These are phyloP conservation scores for Lepiota venenata DNA, from an alignment of 768 basidiomycete genomes.

Conservation along the genomic window DNA sequence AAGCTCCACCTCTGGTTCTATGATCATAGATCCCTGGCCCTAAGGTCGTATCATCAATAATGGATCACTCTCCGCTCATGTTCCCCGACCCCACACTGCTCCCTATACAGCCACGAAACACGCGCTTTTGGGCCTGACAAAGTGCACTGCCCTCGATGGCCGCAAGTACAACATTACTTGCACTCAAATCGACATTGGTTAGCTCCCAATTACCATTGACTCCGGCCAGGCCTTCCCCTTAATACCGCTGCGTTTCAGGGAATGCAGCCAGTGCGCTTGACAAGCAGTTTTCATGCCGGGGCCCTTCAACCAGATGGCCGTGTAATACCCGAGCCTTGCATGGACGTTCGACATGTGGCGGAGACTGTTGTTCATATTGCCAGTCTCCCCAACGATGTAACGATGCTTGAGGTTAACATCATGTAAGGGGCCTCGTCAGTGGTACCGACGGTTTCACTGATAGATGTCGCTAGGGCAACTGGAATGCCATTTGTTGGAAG, in stretches of 20 bases:
- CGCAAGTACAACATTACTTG: conserved; percentile 68
- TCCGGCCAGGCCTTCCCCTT: background rate
- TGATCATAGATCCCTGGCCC: background rate
- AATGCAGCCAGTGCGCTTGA: conserved; percentile 71
- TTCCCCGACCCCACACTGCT: conserved; percentile 58
- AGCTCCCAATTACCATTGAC: background rate
- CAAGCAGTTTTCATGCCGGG: conserved; percentile 41
- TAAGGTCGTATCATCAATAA: conserved; percentile 82
- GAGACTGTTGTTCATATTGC: conserved; percentile 71
- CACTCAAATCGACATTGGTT: conserved; percentile 83
- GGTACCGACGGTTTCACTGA: background rate
- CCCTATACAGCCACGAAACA: conserved; percentile 83
- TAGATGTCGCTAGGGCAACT: conserved; percentile 21
- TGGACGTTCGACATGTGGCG: conserved; percentile 72
- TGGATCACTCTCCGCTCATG: conserved; percentile 71
- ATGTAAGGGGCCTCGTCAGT: conserved; percentile 43
- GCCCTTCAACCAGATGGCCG: conserved; percentile 69
- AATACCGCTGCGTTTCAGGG: conserved; percentile 31
- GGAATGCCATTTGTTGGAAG: conserved; percentile 27
- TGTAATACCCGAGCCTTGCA: conserved; percentile 52
- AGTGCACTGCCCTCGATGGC: conserved; percentile 74
- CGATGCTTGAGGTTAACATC: conserved; percentile 68
- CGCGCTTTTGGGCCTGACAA: conserved; percentile 74
- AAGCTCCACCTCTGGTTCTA: background rate
- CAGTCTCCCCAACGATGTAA: conserved; percentile 61